A percentile compares a stretch with the other conserved stretches of the same genome.
Evolutionary conservation across 768 basidiomycete species (phyloP).

Genomic region (Bullera alba): DNA sequence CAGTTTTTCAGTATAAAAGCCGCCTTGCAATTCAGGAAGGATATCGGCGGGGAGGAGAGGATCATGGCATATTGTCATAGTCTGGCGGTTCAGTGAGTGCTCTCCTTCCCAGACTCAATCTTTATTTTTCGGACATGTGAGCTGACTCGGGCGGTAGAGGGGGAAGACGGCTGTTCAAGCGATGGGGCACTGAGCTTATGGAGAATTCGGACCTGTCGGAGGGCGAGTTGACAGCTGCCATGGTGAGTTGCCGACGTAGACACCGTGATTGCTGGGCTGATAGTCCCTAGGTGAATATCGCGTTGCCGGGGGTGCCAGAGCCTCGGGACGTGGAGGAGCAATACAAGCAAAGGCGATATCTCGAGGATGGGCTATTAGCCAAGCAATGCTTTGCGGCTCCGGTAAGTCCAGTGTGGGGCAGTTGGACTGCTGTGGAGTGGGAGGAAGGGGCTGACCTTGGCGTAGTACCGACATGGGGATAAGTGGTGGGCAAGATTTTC

Average conservation of each 20-base stretch:
- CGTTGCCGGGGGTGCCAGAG: constrained; percentile 18
- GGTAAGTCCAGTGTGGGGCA: constrained; percentile 19
- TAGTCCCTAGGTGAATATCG: constrained; percentile 33
- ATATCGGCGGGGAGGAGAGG: constrained; percentile 66
- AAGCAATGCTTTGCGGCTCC: constrained; percentile 24
- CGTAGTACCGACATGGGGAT: constrained; percentile 28
- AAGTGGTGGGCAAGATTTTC: constrained; percentile 39
- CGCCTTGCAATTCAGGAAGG: constrained; percentile 67
- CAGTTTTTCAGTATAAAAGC: constrained; percentile 28
- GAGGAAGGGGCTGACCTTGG: not conserved
- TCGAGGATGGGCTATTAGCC: constrained; percentile 30
- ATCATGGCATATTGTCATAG: constrained; percentile 66
- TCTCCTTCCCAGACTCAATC: not conserved
- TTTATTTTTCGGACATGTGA: not conserved
- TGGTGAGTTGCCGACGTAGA: constrained; percentile 52
- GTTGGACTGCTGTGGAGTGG: constrained; percentile 1
- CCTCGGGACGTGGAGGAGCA: constrained; percentile 13
- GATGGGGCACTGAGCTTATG: constrained; percentile 59
- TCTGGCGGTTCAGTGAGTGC: constrained; percentile 53
- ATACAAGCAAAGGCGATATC: constrained; percentile 16
- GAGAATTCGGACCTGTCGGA: constrained; percentile 50
- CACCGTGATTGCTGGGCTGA: not conserved
- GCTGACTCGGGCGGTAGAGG: constrained; percentile 46
- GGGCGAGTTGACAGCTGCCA: constrained; percentile 58
- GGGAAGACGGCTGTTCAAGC: constrained; percentile 56